A percentile compares a stretch with the other conserved stretches of the same genome.
These are phyloP conservation scores for Microdochium nivale DNA, from an alignment of 2,329 filamentous ascomycete genomes.

Conservation along the genomic window DNA sequence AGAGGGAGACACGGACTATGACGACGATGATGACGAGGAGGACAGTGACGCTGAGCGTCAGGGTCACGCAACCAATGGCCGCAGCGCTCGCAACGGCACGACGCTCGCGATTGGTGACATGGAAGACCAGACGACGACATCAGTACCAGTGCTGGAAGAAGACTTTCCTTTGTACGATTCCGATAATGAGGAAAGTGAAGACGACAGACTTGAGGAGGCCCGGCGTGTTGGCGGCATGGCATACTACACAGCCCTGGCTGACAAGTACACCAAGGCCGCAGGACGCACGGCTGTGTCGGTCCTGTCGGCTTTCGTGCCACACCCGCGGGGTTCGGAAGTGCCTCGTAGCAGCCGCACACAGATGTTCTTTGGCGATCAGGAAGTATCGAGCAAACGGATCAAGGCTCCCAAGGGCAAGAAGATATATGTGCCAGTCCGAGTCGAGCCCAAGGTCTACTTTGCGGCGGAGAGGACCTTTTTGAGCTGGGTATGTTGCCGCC, in stretches of 20 bases:
- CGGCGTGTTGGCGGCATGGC: constrained; percentile 66
- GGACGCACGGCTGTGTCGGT: constrained; percentile 32
- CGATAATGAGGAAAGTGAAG: constrained; percentile 69
- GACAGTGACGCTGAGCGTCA: constrained; percentile 21
- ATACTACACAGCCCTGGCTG: constrained; percentile 57
- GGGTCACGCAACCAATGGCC: constrained; percentile 6
- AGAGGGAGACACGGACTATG: constrained; percentile 58
- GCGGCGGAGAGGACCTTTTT: constrained; percentile 94
- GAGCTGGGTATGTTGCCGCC: constrained; percentile 60
- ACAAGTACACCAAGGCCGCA: constrained; percentile 32
- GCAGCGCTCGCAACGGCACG: constrained; percentile 7
- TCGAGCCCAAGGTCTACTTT: constrained; percentile 97
- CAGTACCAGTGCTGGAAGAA: constrained; percentile 41
- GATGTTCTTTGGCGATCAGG: constrained; percentile 42
- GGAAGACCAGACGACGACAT: constrained; percentile 71
- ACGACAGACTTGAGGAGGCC: constrained; percentile 70
- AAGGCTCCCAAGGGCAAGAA: constrained; percentile 76
- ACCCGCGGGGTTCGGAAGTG: constrained; percentile 46
- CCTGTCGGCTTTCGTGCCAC: constrained; percentile 43
- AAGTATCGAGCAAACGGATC: constrained; percentile 52
- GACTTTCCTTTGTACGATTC: constrained; percentile 90
- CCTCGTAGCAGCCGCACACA: constrained; percentile 46
- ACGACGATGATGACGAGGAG: constrained; percentile 47
- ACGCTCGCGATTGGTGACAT: constrained; percentile 43
- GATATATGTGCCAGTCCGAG: constrained; percentile 90